Evolutionary conservation across 2,329 filamentous ascomycete genomes (phyloP).

Genomic region (Xylariaceae sp.): DNA sequence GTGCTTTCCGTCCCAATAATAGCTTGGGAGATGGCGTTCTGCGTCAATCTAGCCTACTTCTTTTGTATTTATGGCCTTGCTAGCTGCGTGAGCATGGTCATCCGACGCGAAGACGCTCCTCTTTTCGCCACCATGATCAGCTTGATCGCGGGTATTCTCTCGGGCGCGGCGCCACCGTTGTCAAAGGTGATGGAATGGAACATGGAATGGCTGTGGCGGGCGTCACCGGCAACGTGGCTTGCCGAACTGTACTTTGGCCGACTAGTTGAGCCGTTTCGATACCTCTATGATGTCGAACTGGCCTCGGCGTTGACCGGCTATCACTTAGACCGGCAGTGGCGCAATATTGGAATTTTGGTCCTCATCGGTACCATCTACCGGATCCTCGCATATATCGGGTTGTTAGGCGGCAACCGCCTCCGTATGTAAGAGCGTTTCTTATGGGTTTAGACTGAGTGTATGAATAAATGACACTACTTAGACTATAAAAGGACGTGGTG

Average conservation of each 20-base stretch:
- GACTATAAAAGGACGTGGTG: no score
- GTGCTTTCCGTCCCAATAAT: slow-evolving; percentile 54
- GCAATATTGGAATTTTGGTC: slow-evolving; percentile 49
- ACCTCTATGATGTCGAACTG: slow-evolving; percentile 54
- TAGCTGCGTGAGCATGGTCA: slow-evolving; percentile 55
- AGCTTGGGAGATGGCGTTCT: slow-evolving; percentile 50
- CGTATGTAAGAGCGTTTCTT: slow-evolving; percentile 27
- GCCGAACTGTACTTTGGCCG: slow-evolving; percentile 59
- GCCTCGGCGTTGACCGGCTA: slow-evolving; percentile 50
- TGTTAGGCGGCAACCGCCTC: slow-evolving; percentile 39
- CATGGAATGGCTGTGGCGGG: slow-evolving; percentile 58
- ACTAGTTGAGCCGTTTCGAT: slow-evolving; percentile 50
- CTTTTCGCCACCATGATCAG: slow-evolving; percentile 57
- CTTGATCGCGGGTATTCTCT: slow-evolving; percentile 57
- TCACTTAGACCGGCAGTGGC: slow-evolving; percentile 45
- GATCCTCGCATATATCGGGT: slow-evolving; percentile 47
- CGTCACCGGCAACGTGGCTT: slow-evolving; percentile 57
- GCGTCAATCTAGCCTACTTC: slow-evolving; percentile 57
- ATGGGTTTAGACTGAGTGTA: neutral
- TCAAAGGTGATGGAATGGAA: slow-evolving; percentile 53
- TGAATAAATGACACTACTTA: neutral
- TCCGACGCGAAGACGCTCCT: slow-evolving; percentile 58
- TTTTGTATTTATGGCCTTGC: slow-evolving; percentile 62
- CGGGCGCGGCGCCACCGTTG: slow-evolving; percentile 55
- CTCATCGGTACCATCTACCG: slow-evolving; percentile 49